A percentile compares a stretch with the other conserved stretches of the same genome.
Evolutionary conservation across 495 filamentous ascomycete species (phyloP).

Genomic region (Lasiosphaeria hispida): DNA sequence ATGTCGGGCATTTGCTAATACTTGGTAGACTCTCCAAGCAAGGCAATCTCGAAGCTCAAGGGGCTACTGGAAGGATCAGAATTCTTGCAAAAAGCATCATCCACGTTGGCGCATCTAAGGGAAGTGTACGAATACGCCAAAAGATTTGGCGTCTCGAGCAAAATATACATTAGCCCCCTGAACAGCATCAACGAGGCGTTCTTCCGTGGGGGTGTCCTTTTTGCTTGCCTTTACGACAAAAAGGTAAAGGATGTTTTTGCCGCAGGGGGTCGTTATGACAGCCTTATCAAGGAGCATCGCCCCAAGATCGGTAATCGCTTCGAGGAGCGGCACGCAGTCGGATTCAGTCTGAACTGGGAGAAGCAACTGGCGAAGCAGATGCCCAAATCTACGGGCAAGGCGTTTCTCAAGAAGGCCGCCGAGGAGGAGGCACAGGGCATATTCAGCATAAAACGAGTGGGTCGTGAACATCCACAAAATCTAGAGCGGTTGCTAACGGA

Average conservation of each 20-base stretch:
- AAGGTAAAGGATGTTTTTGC: constrained; percentile 84
- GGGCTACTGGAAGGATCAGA: constrained; percentile 69
- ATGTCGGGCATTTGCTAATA: not conserved
- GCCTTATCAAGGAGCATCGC: constrained; percentile 70
- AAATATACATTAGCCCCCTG: constrained; percentile 81
- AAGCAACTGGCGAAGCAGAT: constrained; percentile 65
- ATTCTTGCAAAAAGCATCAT: constrained; percentile 61
- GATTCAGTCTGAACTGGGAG: constrained; percentile 90
- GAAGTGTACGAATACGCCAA: constrained; percentile 73
- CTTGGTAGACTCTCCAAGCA: constrained; percentile 61
- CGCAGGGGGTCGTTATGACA: constrained; percentile 90
- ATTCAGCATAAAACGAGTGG: constrained; percentile 63
- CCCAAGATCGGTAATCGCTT: constrained; percentile 53
- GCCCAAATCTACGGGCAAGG: constrained; percentile 58
- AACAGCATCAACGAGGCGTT: constrained; percentile 91
- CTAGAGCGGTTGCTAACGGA: constrained; percentile 9
- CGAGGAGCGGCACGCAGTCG: constrained; percentile 71
- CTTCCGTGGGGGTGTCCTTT: constrained; percentile 82
- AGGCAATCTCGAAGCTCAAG: constrained; percentile 70
- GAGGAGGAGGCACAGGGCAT: constrained; percentile 55
- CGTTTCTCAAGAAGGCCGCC: constrained; percentile 61
- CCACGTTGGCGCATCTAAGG: constrained; percentile 75
- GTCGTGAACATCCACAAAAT: constrained; percentile 15
- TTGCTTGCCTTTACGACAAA: constrained; percentile 86
- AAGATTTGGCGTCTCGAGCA: constrained; percentile 68